These are phyloP conservation scores for Cubamyces sp. DNA, from an alignment of 768 basidiomycete species.

Conservation along the genomic window DNA sequence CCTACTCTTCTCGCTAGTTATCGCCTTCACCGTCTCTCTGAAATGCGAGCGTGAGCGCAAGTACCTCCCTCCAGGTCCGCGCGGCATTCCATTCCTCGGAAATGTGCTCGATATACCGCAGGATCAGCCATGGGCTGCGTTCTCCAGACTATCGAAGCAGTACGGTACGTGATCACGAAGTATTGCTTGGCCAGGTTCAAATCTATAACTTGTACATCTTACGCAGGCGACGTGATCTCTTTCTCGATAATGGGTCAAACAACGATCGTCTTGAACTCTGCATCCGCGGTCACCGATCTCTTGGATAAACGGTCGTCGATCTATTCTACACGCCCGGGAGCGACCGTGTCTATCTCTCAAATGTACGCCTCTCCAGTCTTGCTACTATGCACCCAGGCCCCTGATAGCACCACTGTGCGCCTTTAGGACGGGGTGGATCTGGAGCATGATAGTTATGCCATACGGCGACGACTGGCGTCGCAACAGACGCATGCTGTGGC, in stretches of 20 bases:
- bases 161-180: too few species aligned
- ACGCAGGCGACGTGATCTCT: slow-evolving; percentile 24
- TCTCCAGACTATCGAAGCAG: too few species aligned
- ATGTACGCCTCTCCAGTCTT: neutral
- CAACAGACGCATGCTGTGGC: slow-evolving; percentile 9
- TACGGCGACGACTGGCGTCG: slow-evolving; percentile 13
- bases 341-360: neutral
- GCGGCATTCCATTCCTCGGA: too few species aligned
- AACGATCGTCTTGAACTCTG: slow-evolving; percentile 29
- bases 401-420: neutral
- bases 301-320: slow-evolving; percentile 32
- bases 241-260: slow-evolving; percentile 18
- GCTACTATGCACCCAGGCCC: neutral
- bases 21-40: too few species aligned
- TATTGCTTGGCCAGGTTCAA: too few species aligned
- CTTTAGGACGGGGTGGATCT: slow-evolving; percentile 5
- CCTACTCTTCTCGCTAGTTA: too few species aligned
- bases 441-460: slow-evolving; percentile 5
- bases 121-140: too few species aligned
- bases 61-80: too few species aligned
- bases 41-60: too few species aligned
- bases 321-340: slow-evolving; percentile 23
- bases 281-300: slow-evolving; percentile 27
- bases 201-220: too few species aligned
- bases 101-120: too few species aligned